Evolutionary conservation across 2,329 filamentous ascomycete genomes (phyloP), one percentile per base, ranked within the genome.

Genomic region (Penicillium sp.): DNA sequence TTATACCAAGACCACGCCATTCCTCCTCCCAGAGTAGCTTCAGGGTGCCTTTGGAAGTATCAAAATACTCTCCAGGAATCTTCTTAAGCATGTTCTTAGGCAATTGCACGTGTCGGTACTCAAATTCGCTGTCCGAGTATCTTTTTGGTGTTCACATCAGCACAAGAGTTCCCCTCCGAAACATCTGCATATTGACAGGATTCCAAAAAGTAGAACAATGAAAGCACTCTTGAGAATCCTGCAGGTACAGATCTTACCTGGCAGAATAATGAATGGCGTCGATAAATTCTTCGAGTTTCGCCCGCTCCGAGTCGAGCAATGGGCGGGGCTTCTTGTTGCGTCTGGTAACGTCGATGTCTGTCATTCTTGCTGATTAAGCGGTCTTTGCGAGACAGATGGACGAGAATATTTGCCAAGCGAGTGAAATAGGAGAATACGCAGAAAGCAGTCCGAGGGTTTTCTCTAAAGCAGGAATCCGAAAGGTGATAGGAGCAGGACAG

Each of bases 11-110:
- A 35, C 89, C 91, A 75, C 94, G 87, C 94, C 94, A 99, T 78
- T 99, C 94, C 64, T 97, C 93, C 74, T 99, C 94, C 92, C 93
- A 97, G 60, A 99, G 78, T 64, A 99, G 79, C 79, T 97, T 99
- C 74, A 99, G 78, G 5, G 93, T 97, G 60, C 94, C 94, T 75
- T 96, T 91, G 52, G 85, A 79, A 51, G 86, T 82, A 74, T 97
- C 92, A 70, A 96, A 93, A 75, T 96, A 96, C 62, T 97, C 93
- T 72, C 92, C 88, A 20, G 94, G 94, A 65, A 99, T 97, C 42
- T 85, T 89, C 77, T 97, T 97, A 62, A 99, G 86, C 94, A 99
- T 99, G 65, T 91, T 87, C 78, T 99, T 99, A 45, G 94, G 94
- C 28, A 99, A 85, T 75, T 97, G 92, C 58, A 99, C 94, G 75